These are phyloP conservation scores for Podospora conica DNA, from an alignment of 495 filamentous ascomycete species.

Conservation along the genomic window DNA sequence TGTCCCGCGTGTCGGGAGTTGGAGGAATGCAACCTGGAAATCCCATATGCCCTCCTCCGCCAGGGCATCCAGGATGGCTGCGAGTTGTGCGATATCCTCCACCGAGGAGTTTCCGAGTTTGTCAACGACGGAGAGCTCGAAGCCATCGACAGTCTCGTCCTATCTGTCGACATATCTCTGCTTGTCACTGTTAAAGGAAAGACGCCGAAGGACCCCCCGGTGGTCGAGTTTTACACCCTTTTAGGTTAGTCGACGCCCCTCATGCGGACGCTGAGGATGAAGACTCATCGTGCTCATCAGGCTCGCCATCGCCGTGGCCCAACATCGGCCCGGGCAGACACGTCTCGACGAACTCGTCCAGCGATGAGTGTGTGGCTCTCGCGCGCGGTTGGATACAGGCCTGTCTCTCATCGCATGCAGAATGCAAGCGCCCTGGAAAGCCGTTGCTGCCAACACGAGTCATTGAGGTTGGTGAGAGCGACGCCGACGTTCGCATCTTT, in stretches of 20 bases:
- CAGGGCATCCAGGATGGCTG: not conserved
- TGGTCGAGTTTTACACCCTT: not conserved
- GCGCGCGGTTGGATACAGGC: not conserved
- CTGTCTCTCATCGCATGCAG: not conserved
- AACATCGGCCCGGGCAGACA: not conserved
- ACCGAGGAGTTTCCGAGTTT: not conserved
- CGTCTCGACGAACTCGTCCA: not conserved
- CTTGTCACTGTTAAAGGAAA: not conserved
- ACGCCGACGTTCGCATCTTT: not conserved
- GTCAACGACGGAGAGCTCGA: not conserved
- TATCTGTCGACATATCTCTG: not conserved
- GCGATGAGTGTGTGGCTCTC: not conserved
- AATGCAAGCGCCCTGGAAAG: not conserved
- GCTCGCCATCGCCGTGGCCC: not conserved
- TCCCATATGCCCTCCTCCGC: not conserved
- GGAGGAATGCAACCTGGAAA: not conserved
- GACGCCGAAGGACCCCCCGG: not conserved
- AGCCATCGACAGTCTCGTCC: not conserved
- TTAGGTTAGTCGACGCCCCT: not conserved
- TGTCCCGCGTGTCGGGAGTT: not conserved
- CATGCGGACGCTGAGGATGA: not conserved
- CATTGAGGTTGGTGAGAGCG: not conserved
- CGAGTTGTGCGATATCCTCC: not conserved
- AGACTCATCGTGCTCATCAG: not conserved
- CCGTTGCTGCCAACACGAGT: not conserved